These are phyloP conservation scores for Penicillium sp. DNA, from an alignment of 2,329 filamentous ascomycete species.

Conservation along the genomic window DNA sequence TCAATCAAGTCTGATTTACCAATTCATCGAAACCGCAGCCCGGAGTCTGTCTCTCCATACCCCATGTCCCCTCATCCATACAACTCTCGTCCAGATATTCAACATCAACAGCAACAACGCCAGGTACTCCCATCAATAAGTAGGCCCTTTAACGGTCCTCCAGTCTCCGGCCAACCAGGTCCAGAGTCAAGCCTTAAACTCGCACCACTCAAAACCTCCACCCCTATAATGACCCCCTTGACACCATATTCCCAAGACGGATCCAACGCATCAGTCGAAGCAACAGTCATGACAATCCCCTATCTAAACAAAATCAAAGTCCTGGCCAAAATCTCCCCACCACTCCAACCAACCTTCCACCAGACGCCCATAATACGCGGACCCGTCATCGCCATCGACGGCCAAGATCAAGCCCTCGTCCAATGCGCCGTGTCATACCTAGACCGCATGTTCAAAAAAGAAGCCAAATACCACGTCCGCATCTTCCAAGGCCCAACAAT, in stretches of 20 bases:
- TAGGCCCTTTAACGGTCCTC: conserved; percentile 57
- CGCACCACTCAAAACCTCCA: conserved; percentile 56
- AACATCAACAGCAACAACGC: conserved; percentile 33
- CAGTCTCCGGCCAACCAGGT: conserved; percentile 34
- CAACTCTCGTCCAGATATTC: conserved; percentile 49
- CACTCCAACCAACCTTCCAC: conserved; percentile 52
- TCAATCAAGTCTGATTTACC: conserved; percentile 41
- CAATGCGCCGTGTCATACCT: conserved; percentile 69
- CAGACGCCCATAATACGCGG: conserved; percentile 59
- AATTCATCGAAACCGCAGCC: conserved; percentile 40
- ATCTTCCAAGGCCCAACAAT: conserved; percentile 53
- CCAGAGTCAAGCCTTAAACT: conserved; percentile 57
- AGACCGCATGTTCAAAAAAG: conserved; percentile 55
- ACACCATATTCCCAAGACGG: conserved; percentile 39
- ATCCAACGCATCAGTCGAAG: conserved; percentile 56
- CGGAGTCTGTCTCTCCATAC: conserved; percentile 46
- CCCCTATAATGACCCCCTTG: conserved; percentile 29
- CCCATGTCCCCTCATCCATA: conserved; percentile 50
- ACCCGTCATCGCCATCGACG: conserved; percentile 81
- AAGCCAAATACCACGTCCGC: conserved; percentile 56
- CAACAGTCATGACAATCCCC: conserved; percentile 75
- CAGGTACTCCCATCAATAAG: conserved; percentile 54
- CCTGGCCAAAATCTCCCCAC: conserved; percentile 74
- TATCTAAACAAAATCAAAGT: conserved; percentile 77
- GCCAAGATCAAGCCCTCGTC: conserved; percentile 67